Evolutionary conservation across 2,329 filamentous ascomycete species (phyloP), one percentile per base, ranked within the genome.

Genomic region (Monosporascus sp.): DNA sequence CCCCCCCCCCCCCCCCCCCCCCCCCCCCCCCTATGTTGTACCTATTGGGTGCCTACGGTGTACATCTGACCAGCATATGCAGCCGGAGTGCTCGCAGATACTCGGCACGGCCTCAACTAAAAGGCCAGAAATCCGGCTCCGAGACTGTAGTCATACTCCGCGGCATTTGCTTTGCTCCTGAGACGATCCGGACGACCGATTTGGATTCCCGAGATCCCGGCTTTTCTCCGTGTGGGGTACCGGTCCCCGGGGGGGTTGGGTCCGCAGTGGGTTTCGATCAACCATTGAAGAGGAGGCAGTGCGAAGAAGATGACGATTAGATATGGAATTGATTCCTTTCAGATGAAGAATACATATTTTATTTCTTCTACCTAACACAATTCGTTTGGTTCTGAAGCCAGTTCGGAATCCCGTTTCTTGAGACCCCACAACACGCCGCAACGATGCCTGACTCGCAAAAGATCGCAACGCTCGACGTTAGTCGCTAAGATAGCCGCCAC

Each of bases 381-480:
- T 31, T 31, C 27, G 3, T 31, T 27, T 31, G 8, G 27, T 31
- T 31, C 27, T 31, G 1, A 31, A 31, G 27, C 25, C 27, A 31
- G 27, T 11, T 31, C 27, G 27, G 27, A 31, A 31, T 31, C 27
- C 8, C 9, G 27, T 31, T 9, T 11, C 27, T 31, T 31, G 9
- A 31, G 27, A 31, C 4, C 8, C 27, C 9, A 11, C 27, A 11
- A 11, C 17, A 47, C 4, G 15, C 25, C 17, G 9, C 14, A 20
- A 64, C 58, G 11, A 67, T 67, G 64, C 48, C 61, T 37, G 53
- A 59, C 38, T 44, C 57, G 9, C 46, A 47, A n/a, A 56, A 63
- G 46, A 57, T 68, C 48, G 63, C 63, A 24, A 63, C 58, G 49
- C 61, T 67, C 38, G 66, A 67, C 51, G 66, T 67, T 35, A 59